Evolutionary conservation across 2,329 filamentous ascomycete species (phyloP).

Genomic region (Fusarium pininemorale): DNA sequence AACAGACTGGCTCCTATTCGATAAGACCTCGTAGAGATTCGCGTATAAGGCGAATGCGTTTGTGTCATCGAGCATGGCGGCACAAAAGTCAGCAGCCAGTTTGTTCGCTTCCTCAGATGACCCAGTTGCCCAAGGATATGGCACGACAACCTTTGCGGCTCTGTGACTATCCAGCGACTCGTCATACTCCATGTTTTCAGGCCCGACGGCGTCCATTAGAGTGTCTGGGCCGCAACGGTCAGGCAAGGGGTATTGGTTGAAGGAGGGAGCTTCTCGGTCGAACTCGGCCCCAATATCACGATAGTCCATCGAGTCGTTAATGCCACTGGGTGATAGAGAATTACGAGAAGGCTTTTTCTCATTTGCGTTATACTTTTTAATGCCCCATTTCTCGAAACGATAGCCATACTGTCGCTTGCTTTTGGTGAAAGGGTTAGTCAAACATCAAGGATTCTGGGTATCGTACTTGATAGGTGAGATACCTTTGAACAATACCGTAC

Average conservation of each 20-base stretch:
- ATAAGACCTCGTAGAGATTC: slow-evolving; percentile 16
- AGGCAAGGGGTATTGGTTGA: background rate
- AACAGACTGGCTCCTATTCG: background rate
- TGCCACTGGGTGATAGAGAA: background rate
- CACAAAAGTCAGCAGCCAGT: slow-evolving; percentile 41
- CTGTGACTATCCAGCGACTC: background rate
- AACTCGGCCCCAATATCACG: background rate
- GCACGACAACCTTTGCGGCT: background rate
- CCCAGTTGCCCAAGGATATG: slow-evolving; percentile 28
- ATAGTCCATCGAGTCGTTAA: slow-evolving; percentile 3
- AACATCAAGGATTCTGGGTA: background rate
- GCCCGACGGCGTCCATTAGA: background rate
- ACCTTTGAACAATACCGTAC: slow-evolving; percentile 33
- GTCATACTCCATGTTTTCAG: slow-evolving; percentile 14
- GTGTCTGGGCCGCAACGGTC: background rate
- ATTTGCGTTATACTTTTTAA: slow-evolving; percentile 40
- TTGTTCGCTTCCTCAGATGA: slow-evolving; percentile 28
- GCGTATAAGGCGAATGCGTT: slow-evolving; percentile 36
- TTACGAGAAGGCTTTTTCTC: slow-evolving; percentile 24
- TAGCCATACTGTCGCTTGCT: slow-evolving; percentile 47
- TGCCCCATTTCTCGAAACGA: slow-evolving; percentile 41
- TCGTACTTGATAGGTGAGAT: slow-evolving; percentile 3
- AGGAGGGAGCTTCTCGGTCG: background rate
- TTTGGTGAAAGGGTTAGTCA: background rate
- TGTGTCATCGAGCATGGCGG: slow-evolving; percentile 38